Percentiles rank a stretch among this genome's conserved stretches.
phyloP scores from a whole-genome alignment of 2,329 filamentous ascomycete species.

The Diaporthe ampelina region DNA sequence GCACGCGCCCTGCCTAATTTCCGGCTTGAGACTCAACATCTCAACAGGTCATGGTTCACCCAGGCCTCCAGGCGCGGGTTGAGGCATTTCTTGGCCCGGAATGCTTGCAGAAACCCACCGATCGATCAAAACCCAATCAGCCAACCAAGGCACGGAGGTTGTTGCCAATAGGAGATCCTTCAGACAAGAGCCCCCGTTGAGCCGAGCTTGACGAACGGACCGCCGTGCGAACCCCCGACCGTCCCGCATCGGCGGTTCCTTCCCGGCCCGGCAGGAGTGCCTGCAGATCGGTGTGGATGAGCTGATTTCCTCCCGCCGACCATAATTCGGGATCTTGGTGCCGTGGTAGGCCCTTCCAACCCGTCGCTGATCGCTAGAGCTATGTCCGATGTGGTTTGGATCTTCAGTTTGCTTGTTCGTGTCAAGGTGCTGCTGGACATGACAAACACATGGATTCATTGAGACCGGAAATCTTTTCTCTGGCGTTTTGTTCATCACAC shows the following conservation, averaged over 20 bases:
- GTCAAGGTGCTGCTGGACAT: too few relatives aligned
- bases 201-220: slow-evolving; percentile 13
- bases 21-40: not conserved
- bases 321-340: not conserved
- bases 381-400: not conserved
- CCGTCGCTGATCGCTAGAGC: too few relatives aligned
- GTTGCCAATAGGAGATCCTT: not conserved
- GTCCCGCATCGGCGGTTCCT: not conserved
- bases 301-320: not conserved
- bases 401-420: not conserved
- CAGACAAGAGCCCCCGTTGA: not conserved
- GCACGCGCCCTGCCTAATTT: not conserved
- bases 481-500: too few relatives aligned
- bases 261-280: not conserved
- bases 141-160: slow-evolving; percentile 1
- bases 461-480: too few relatives aligned
- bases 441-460: too few relatives aligned
- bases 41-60: not conserved
- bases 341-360: not conserved
- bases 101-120: not conserved
- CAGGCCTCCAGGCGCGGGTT: too few relatives aligned
- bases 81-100: slow-evolving; percentile 4
- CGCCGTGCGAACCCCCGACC: not conserved
- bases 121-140: slow-evolving; percentile 2
- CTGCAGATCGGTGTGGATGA: not conserved